Conservation (phyloP, 306 rosid genomes). For the Argentina anserina region DNA sequence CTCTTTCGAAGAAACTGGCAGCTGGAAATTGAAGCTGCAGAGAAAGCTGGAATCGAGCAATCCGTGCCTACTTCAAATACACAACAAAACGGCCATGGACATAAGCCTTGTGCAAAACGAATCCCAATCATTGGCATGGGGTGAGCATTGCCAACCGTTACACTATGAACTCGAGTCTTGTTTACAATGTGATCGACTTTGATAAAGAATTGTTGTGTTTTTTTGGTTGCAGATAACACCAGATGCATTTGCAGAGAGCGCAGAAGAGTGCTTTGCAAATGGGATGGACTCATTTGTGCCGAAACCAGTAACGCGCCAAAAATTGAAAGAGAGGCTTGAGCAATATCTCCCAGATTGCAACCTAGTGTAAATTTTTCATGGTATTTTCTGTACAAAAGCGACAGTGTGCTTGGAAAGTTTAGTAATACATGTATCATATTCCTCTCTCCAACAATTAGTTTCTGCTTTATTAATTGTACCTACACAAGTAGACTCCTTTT, state of each 20-base stretch:
- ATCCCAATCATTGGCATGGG: slow-evolving; percentile 76
- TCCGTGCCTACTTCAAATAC: background rate
- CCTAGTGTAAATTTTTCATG: background rate
- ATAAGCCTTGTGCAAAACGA: slow-evolving; percentile 30
- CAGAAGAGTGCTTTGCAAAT: slow-evolving; percentile 75
- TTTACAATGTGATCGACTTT: background rate
- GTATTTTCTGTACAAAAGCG: slow-evolving; percentile 37
- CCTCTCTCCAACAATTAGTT: slow-evolving; percentile 20
- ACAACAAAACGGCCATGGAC: slow-evolving; percentile 18
- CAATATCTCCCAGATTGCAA: slow-evolving; percentile 54
- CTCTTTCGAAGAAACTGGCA: slow-evolving; percentile 80
- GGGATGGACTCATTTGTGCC: slow-evolving; percentile 92
- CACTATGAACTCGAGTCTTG: background rate
- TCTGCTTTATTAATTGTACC: slow-evolving; percentile 43
- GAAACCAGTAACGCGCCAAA: slow-evolving; percentile 78
- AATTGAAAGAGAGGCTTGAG: slow-evolving; percentile 55
- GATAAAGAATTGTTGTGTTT: background rate
- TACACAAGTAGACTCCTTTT: slow-evolving; percentile 9
- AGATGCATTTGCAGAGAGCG: slow-evolving; percentile 78
- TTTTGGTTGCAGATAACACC: slow-evolving; percentile 76
- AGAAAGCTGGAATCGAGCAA: slow-evolving; percentile 56
- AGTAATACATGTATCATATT: slow-evolving; percentile 48
- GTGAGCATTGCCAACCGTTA: slow-evolving; percentile 41
- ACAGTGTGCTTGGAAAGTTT: slow-evolving; percentile 54
- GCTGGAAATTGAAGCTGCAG: slow-evolving; percentile 83